Evolutionary conservation across 139 green algal genomes (phyloP), one percentile per base, ranked within the genome.

Genomic region (Coelastrella sp.): DNA sequence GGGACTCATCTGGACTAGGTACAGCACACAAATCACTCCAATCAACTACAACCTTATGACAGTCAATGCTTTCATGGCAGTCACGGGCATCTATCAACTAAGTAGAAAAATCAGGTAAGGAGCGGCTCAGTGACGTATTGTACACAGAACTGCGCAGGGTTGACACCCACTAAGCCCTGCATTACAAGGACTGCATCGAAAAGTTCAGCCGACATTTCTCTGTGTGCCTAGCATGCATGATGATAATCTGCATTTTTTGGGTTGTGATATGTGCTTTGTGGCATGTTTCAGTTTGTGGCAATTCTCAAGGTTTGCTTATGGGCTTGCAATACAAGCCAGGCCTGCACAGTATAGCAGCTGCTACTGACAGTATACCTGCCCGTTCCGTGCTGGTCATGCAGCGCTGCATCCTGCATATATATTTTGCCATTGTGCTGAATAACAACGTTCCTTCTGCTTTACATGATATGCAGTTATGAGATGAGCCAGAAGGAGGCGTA

Each of bases 31-130:
- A 86, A 98, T 99, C 85, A 97, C 77, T 4, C 97, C 97, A 20
- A 92, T 98, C 5, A 99, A 99, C 94, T 99, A 99, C 95, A 99
- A 99, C 84, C 93, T 99, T 61, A 87, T 99, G 79, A 92, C 96
- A 20, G 98, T 99, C 14, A 99, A 99, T 90, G 92, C 92, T 3
- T 96, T 97, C 90, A 99, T 99, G 97, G 97, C 96, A 0, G 57
- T 90, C 5, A 99, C 97, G 0, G 97, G 97, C 23, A 80, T 96
- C 5, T 98, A 98, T 90, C 97, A 99, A 93, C 92, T 99, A 60
- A 93, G 87, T 13, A 92, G 97, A 10, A 98, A 98, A 68, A 79
- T 93, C 78, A 93, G 61, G 93, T 92, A 23, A 59, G 91, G 73
- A 13, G 32, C 32, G 32, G 32, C 32, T 47, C 32, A 2, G 32